Percentiles rank a stretch among this genome's conserved stretches.
phyloP scores from a whole-genome alignment of 371 early-diverging fungal species.

The Syncephalastrum contaminatum region DNA sequence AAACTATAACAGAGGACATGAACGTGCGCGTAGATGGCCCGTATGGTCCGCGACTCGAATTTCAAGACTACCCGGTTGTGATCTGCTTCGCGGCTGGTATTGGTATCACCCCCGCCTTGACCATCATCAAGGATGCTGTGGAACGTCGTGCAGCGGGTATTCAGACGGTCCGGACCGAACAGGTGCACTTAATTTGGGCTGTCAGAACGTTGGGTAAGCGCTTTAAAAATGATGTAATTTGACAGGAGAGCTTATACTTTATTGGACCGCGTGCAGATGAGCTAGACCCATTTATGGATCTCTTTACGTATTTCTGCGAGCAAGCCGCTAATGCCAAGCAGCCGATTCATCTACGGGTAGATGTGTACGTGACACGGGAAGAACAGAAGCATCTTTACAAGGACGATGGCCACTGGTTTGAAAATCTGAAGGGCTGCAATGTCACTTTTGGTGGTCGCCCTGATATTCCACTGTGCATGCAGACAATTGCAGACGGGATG shows the following conservation, averaged over 20 bases:
- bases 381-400: constrained; percentile 1
- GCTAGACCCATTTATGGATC: constrained; percentile 28
- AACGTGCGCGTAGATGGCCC: constrained; percentile 40
- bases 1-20: constrained; percentile 9
- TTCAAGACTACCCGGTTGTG: constrained; percentile 39
- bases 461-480: constrained; percentile 22
- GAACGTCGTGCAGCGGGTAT: constrained; percentile 38
- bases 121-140: constrained; percentile 38
- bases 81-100: constrained; percentile 40
- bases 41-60: constrained; percentile 40
- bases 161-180: constrained; percentile 31
- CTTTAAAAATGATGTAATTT: background rate
- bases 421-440: constrained; percentile 1
- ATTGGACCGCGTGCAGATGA: constrained; percentile 24
- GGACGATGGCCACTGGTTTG: constrained; percentile 5
- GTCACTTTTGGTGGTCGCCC: constrained; percentile 28
- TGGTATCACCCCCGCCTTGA: constrained; percentile 45
- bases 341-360: constrained; percentile 25
- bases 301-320: constrained; percentile 29
- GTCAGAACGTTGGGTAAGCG: constrained; percentile 29
- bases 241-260: constrained; percentile 4
- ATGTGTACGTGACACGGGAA: constrained; percentile 35
- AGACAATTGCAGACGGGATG: constrained; percentile 14
- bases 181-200: constrained; percentile 44
- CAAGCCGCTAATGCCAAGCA: constrained; percentile 17